Conservation (phyloP, 106 monocot species). For the Narthecium ossifragum region DNA sequence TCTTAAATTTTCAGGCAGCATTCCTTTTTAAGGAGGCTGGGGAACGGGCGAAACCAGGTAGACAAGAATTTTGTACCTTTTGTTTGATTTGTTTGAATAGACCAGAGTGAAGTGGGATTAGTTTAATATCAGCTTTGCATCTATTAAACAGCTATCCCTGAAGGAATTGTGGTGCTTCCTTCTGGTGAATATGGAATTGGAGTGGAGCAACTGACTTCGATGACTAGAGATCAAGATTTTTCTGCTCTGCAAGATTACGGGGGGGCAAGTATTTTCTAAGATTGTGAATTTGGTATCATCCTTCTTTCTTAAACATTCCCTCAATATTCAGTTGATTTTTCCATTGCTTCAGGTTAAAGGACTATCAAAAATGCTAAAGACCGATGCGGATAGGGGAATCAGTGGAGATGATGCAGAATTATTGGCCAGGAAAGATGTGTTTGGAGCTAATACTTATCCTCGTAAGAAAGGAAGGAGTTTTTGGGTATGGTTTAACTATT, state of each 20-base stretch:
- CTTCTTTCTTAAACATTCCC: not conserved
- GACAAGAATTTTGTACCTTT: not conserved
- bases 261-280: slow-evolving; percentile 49
- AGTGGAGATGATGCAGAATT: slow-evolving; percentile 29
- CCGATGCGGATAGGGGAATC: slow-evolving; percentile 33
- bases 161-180: slow-evolving; percentile 15
- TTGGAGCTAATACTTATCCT: slow-evolving; percentile 39
- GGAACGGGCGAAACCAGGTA: slow-evolving; percentile 37
- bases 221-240: slow-evolving; percentile 69
- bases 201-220: slow-evolving; percentile 50
- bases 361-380: slow-evolving; percentile 25
- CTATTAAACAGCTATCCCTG: slow-evolving; percentile 22
- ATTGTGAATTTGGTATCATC: not conserved
- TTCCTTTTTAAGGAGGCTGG: slow-evolving; percentile 75
- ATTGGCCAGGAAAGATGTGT: slow-evolving; percentile 17
- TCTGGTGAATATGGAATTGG: slow-evolving; percentile 47
- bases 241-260: slow-evolving; percentile 63
- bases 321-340: not conserved
- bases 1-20: slow-evolving; percentile 49
- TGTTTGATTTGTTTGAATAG: not conserved
- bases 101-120: not conserved
- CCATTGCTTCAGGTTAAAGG: slow-evolving; percentile 22
- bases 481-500: slow-evolving; percentile 27
- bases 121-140: not conserved
- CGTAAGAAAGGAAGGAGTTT: slow-evolving; percentile 35